Evolutionary conservation across 2,329 filamentous ascomycete genomes (phyloP), one percentile per base, ranked within the genome.

Genomic region (Lachnellula cervina): DNA sequence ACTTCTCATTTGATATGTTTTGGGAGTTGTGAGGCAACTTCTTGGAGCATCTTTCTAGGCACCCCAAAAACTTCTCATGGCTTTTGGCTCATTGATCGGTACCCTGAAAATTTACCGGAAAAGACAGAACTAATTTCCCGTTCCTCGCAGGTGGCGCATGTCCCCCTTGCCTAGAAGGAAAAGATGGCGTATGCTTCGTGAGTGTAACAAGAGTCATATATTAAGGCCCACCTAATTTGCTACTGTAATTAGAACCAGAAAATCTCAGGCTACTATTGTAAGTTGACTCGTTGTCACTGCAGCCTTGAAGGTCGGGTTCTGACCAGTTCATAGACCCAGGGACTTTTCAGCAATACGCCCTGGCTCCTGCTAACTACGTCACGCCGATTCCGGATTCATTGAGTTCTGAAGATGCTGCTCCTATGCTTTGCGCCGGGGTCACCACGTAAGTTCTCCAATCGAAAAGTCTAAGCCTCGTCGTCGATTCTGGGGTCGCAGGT

Each of bases 291-390:
- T 40, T 13, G 2, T 17, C 13, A 5, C 23, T 28, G 14, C 32
- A 40, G 23, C 35, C 9, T 25, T 42, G 16, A 45, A 32, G 13
- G 45, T 23, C 25, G 44, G 8, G 46, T 38, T 21, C 47, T 52
- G 42, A 58, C n/a, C 37, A 11, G 35, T 8, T 45, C 14, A 0
- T 14, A 68, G 66, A 65, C 40, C 85, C 85, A 0, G 86, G 86
- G 38, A 89, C 85, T n/a, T 89, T 88, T 68, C 86, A 88, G 67
- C 83, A 88, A 71, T 89, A 88, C 65, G 79, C 80, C 17, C 67
- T 86, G 16, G 80, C 78, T 0, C 82, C 83, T 9, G 84, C 84
- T 3, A 79, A 80, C 70, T 88, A 89, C 68, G 85, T 88, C 2
- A 88, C 86, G 0, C 83, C 83, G 2, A 87, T 89, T 62, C 86